Base-by-base conservation (phyloP, 441 rosid species). In the Gossypium lobatum region DNA sequence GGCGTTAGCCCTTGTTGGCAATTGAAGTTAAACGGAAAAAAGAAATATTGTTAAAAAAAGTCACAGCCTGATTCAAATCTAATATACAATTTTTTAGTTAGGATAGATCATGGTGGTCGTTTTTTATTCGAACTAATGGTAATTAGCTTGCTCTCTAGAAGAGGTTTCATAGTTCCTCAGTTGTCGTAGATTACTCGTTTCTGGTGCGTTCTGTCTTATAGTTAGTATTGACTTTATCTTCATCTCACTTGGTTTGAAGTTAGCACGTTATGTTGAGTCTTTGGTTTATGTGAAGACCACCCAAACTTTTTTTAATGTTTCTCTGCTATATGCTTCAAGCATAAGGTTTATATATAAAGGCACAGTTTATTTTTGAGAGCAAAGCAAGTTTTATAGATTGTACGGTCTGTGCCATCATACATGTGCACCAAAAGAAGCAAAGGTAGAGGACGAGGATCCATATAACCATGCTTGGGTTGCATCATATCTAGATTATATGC, bases 141-240 rank as follows among this genome's bases (percentile, higher is more conserved):
- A 6, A 46, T 66, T 46, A 13, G 39, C 70, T 66, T 66, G 71
- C 21, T 23, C 39, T 48, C 57, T 46, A 6, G 71, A 66, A 46
- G 71, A 66, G 39, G 57, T 64, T 42, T 64, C 14, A 23, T 28
- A 39, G 53, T 42, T 18, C 53, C 16, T 39, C 21, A 2, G 28
- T 64, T 64, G 26, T 17, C 53, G 42, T 39, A 20, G 52, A 64
- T 39, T 16, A 39, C 52, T 18, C 28, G 13, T 64, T 42, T 6
- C 70, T 42, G 28, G 54, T 42, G 3, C 23, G 17, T 66, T 45
- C 37, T 21, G 17, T 20, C 7, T 6, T 21, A 6, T 65, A 25
- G 21, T 65, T 66, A 46, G 71, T 46, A 21, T 45, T 14, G 55
- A 66, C 48, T 46, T 66, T 18, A 46, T 46, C 39, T 46, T 23